Percentiles rank a stretch among this genome's conserved stretches.
Conservation (phyloP, 176 grass and related monocot genomes). For the Oryza brachyantha region DNA sequence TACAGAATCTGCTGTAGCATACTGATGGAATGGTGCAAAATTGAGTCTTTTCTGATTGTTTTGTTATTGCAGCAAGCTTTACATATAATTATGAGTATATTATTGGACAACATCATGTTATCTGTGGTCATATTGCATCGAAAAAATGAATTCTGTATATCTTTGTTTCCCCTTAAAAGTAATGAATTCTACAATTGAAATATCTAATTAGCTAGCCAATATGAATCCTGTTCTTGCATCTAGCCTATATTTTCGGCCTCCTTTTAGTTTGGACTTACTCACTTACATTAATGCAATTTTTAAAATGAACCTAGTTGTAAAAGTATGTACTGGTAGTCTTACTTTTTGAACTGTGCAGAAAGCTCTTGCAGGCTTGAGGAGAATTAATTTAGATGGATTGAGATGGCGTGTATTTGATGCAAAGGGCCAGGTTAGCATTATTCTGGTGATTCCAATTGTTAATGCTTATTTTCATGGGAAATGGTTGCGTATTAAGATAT, state of each 20-base stretch:
- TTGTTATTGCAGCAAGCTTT: not conserved
- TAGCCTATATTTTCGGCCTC: not conserved
- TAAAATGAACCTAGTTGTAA: not conserved
- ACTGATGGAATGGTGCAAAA: not conserved
- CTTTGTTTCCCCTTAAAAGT: not conserved
- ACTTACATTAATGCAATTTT: not conserved
- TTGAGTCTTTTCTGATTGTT: not conserved
- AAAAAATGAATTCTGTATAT: not conserved
- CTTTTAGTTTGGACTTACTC: not conserved
- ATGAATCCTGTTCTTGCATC: not conserved
- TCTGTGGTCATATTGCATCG: not conserved
- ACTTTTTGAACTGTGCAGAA: constrained; percentile 52
- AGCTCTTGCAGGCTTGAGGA: constrained; percentile 90
- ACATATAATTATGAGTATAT: not conserved
- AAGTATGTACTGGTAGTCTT: not conserved
- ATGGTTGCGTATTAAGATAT: not conserved
- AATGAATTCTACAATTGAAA: not conserved
- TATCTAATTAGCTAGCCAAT: not conserved
- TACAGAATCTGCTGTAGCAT: not conserved
- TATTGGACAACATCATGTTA: not conserved
- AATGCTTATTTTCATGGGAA: not conserved
- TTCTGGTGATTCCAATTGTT: not conserved
- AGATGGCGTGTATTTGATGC: constrained; percentile 97
- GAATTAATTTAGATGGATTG: constrained; percentile 86
- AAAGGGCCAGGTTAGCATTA: constrained; percentile 69